Base-by-base conservation (phyloP, 148 eudicot genomes). In the Chenopodium suecicum region DNA sequence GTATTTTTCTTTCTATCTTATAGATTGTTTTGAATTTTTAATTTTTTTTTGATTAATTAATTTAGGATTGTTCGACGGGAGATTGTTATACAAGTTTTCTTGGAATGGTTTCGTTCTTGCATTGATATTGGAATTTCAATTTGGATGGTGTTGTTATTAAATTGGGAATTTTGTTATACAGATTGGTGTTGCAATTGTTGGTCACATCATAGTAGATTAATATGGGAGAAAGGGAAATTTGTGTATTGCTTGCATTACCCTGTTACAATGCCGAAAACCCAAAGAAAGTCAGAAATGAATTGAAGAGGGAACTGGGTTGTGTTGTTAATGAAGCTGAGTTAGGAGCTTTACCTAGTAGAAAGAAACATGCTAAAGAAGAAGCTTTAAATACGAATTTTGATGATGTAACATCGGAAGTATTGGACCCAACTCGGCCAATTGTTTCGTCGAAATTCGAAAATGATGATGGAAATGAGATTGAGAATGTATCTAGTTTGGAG, bases 401-500 rank as follows among this genome's bases (percentile, higher is more conserved):
- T 73, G 98, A 90, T 76, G 63, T 89, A 0, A 79, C 86, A 60
- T 93, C 98, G 7, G 97, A 91, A 72, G 93, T 94, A 73, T 87
- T 92, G 25, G 91, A 94, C 66, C 92, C 93, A 2, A 13, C 3
- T 11, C 54, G 54, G 54, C 54, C 54, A 50, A 75, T 84, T 81
- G 80, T 78, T 65, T 89, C 92, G 50, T 89, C 92, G 3, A 37
- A 13, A 0, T 79, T 79, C 60, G 94, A 90, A 44, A 37, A 2
- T 71, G 74, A 44, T 14, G 25, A 47, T 23, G 75, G 47, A 25
- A 79, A 34, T 72, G 77, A 23, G 60, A 85, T 85, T 69, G 86
- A 88, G 25, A 81, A 82, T 79, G 82, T 79, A 13, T 91, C 92
- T 2, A 86, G 90, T 65, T 83, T 89, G 72, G 90, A 81, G 70